These are phyloP conservation scores for Pezicula rhizophila DNA, from an alignment of 2,329 filamentous ascomycete species.

Conservation along the genomic window DNA sequence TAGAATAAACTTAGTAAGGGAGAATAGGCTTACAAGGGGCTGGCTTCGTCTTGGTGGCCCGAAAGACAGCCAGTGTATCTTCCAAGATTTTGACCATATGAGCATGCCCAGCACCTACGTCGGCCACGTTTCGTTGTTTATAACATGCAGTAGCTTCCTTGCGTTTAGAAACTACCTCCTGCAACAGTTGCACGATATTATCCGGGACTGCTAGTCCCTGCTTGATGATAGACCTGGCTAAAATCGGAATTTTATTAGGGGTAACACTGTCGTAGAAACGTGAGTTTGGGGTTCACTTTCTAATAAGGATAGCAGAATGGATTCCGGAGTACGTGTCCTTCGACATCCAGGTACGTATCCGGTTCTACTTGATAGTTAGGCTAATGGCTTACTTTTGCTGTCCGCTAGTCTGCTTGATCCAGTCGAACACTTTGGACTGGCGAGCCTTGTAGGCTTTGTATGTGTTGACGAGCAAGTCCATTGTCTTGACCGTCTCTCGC, in stretches of 20 bases:
- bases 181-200: background rate
- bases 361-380: background rate
- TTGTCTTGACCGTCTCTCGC: too few relatives aligned
- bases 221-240: background rate
- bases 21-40: background rate
- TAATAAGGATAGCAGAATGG: background rate
- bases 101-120: background rate
- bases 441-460: slow-evolving; percentile 13
- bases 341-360: too few relatives aligned
- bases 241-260: slow-evolving; percentile 4
- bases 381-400: background rate
- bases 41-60: background rate
- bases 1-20: background rate
- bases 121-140: background rate
- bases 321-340: background rate
- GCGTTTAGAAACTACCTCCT: background rate
- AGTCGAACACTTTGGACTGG: slow-evolving; percentile 7
- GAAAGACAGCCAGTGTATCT: background rate
- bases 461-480: slow-evolving; percentile 5
- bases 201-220: background rate
- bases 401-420: slow-evolving; percentile 7
- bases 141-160: slow-evolving; percentile 3
- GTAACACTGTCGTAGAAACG: slow-evolving; percentile 3
- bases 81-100: slow-evolving; percentile 3
- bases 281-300: background rate